Evolutionary conservation across 345 rosid species (phyloP).

Genomic region (Eucalyptus microcorys): DNA sequence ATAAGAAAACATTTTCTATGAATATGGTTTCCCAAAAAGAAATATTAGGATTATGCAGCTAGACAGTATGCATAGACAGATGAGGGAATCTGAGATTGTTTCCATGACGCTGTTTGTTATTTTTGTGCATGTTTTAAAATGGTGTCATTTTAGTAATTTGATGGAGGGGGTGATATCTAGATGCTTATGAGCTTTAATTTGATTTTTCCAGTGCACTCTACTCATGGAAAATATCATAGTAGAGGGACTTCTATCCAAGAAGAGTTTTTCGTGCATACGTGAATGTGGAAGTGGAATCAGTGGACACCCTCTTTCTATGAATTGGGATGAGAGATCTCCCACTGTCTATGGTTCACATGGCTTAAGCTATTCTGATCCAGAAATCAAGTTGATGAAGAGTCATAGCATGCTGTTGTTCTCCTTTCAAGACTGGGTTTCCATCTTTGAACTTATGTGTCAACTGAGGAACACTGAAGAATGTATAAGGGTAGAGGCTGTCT

Average conservation of each 20-base stretch:
- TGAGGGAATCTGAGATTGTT: no score
- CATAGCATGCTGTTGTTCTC: not conserved
- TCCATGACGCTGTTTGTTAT: not conserved
- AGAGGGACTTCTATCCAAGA: constrained; percentile 23
- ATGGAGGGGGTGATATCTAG: not conserved
- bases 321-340: constrained; percentile 4
- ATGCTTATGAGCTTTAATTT: constrained; percentile 80
- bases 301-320: constrained; percentile 1
- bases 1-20: no score
- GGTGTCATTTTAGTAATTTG: not conserved
- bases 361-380: constrained; percentile 5
- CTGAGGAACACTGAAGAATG: constrained; percentile 37
- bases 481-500: constrained; percentile 56
- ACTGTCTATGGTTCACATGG: not conserved
- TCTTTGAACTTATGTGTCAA: constrained; percentile 41
- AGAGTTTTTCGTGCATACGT: not conserved
- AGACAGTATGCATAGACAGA: no score
- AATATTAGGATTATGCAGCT: no score
- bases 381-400: constrained; percentile 8
- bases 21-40: no score
- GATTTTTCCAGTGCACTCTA: constrained; percentile 88
- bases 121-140: not conserved
- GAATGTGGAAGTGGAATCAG: constrained; percentile 2
- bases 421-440: constrained; percentile 42
- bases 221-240: constrained; percentile 68